Base-by-base conservation (phyloP, 352 stramenopile genomes). In the Pythium rishiriense region DNA sequence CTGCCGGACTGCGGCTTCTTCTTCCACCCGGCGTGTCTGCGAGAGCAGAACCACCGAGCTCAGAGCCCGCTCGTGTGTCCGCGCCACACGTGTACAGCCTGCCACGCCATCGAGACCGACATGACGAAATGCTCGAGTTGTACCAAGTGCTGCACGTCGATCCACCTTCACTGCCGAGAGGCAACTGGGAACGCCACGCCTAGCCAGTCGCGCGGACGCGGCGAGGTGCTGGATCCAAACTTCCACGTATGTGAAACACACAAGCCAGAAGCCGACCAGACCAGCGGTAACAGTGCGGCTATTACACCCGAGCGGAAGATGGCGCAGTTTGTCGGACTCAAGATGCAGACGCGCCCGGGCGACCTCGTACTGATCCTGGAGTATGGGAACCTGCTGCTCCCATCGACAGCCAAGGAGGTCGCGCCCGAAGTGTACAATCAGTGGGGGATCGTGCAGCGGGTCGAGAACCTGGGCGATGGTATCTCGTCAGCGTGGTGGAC, bases 321-420 rank as follows among this genome's bases (percentile, higher is more conserved):
- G 19, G 63, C 55, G 2, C 65, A 65, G 42, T 66, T 46, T 53
- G 47, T 58, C 12, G 64, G 58, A 7, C 60, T 83, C 46, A 74
- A 73, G 62, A 67, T 68, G 64, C 62, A 70, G 14, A 21, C 83
- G 8, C 64, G 75, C 11, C 51, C 73, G 14, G 81, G 80, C 8
- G 82, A 93, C 59, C 50, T 91, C 12, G 84, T 91, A 51, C 66
- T 93, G 19, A 69, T 91, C 9, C 69, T 93, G 3, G 81, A 93
- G 51, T 87, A 87, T 50, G 72, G 62, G 42, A 93, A 91, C 62
- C 64, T 74, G 19, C 33, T 91, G 22, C 53, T 93, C 37, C 75
- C 81, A 3, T 26, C 52, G 2, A 76, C 42, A 5, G 72, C 75
- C 17, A 85, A 76, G 48, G 52, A 60, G 17, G 58, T 68, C 9